Conservation (phyloP, 2,329 filamentous ascomycete genomes). For the Diaporthe eres region DNA sequence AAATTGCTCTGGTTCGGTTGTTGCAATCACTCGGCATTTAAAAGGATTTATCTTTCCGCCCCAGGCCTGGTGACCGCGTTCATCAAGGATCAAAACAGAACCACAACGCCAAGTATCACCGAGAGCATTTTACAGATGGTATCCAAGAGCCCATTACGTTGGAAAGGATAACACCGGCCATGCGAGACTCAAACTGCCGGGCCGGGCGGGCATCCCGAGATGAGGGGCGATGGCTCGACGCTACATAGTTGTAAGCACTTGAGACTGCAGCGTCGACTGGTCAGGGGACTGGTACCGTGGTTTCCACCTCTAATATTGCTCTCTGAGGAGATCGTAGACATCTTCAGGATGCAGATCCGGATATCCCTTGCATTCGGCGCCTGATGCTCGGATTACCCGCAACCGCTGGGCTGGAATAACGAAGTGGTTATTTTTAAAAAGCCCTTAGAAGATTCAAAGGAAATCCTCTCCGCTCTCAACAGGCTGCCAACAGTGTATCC, state of each 20-base stretch:
- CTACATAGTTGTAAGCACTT: not conserved
- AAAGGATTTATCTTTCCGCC: not conserved
- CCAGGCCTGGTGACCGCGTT: not conserved
- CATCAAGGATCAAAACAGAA: not conserved
- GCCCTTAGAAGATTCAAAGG: too few species aligned
- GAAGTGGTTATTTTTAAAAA: too few species aligned
- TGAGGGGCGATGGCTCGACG: not conserved
- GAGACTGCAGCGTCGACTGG: not conserved
- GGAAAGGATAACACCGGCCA: not conserved
- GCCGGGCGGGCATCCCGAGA: constrained; percentile 1
- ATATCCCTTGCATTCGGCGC: not conserved
- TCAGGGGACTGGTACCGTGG: not conserved
- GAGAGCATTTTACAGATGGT: rapidly evolving
- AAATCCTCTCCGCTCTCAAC: not conserved
- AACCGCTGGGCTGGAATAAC: too few species aligned
- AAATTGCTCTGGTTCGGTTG: not conserved
- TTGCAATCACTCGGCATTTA: not conserved
- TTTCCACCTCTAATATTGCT: not conserved
- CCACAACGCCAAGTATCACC: not conserved
- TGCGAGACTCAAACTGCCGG: not conserved
- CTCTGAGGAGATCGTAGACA: not conserved
- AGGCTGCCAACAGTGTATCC: not conserved
- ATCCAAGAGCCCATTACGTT: too few species aligned
- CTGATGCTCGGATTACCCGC: not conserved
- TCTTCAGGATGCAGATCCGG: not conserved